Base-by-base conservation (phyloP, 176 grass and related monocot genomes). In the Hordeum marinum region DNA sequence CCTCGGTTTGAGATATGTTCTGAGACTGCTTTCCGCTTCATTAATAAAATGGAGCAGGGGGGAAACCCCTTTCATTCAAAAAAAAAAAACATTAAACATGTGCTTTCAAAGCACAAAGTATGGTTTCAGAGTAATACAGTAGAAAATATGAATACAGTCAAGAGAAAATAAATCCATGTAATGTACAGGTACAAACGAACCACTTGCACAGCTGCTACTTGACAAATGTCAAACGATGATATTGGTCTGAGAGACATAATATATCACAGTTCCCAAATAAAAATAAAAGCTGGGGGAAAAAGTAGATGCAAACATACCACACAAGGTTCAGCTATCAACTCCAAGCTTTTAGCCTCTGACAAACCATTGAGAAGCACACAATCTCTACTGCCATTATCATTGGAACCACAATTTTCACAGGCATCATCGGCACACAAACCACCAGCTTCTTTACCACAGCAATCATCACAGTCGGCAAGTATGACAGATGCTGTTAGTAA, bases 341-440 rank as follows among this genome's bases (percentile, higher is more conserved):
- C 69, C 81, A 83, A 63, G 57, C 25, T 63, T 83, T 83, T 5
- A 63, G 57, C 68, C 26, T 83, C 39, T 24, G 40, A 75, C 26
- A 83, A 75, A 61, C 52, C 80, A 9, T 61, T 83, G 23, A 83
- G 24, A 27, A 72, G 55, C 34, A 83, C 67, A 83, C 80, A 41
- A 61, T 61, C 68, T 40, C 32, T 15, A 1, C 7, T 52, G 40
- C 4, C 35, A 80, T 50, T 27, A 62, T 6, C 29, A 48, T 2
- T 21, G 65, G n/a, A 29, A 68, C 62, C 13, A 52, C 67, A 80
- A 39, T 27, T 64, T 37, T 27, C n/a, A 72, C 76, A 80, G 14
- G 13, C 40, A 72, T 48, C 27, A 48, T 63, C 37, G 35, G 34
- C 35, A 80, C 77, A 86, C 0, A 14, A 13, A 35, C 58, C 40